phyloP scores from a whole-genome alignment of 257 asterid genomes.

The Oldenlandia corymbosa region DNA sequence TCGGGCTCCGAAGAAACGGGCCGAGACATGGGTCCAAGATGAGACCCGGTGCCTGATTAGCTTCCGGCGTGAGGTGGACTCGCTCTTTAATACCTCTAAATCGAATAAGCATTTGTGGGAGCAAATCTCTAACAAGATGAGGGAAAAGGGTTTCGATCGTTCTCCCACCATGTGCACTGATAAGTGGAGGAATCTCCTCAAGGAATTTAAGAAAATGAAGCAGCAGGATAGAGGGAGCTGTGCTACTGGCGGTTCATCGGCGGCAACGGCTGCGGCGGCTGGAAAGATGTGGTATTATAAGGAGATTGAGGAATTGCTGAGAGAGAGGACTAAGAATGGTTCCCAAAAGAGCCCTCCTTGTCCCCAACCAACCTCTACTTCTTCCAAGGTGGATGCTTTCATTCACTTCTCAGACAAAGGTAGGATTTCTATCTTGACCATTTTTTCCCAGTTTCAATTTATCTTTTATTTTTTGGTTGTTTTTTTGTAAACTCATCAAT shows the following conservation, averaged over 20 bases:
- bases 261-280: neutral
- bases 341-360: constrained; percentile 40
- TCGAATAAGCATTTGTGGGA: constrained; percentile 90
- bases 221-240: constrained; percentile 37
- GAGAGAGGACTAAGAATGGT: constrained; percentile 49
- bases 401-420: constrained; percentile 87
- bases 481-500: too few relatives aligned
- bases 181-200: constrained; percentile 87
- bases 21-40: constrained; percentile 87
- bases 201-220: constrained; percentile 79
- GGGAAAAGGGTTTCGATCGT: constrained; percentile 82
- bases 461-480: too few relatives aligned
- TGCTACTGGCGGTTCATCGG: constrained; percentile 37
- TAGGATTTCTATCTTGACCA: constrained; percentile 1
- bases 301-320: constrained; percentile 70
- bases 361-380: constrained; percentile 22
- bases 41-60: constrained; percentile 65
- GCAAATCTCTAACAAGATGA: constrained; percentile 76
- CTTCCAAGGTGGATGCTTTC: constrained; percentile 60
- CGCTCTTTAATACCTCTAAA: constrained; percentile 72
- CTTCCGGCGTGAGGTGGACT: constrained; percentile 64
- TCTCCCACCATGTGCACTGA: constrained; percentile 94
- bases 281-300: constrained; percentile 54
- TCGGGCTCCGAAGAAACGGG: constrained; percentile 65
- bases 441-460: neutral